Conservation (phyloP, 2,329 filamentous ascomycete species). For the Colletotrichum sublineola region DNA sequence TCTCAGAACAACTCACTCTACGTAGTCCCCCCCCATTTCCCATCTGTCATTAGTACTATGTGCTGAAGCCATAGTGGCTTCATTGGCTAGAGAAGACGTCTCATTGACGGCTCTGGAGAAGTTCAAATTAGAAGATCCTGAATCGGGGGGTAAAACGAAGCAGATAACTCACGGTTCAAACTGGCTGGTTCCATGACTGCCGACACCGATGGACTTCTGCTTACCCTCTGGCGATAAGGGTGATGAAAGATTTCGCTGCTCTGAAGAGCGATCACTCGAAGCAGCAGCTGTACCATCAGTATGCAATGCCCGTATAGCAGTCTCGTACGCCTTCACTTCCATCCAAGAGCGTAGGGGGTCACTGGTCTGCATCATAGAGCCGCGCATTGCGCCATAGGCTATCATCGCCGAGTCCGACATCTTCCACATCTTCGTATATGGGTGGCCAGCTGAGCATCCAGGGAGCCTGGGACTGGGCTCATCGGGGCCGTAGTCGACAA, state of each 20-base stretch:
- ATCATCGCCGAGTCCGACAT: slow-evolving; percentile 48
- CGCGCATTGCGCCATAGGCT: slow-evolving; percentile 53
- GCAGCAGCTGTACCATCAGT: not conserved
- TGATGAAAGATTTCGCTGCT: not conserved
- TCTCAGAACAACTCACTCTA: slow-evolving; percentile 14
- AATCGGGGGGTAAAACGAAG: not conserved
- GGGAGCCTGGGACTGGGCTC: slow-evolving; percentile 31
- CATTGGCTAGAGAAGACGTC: slow-evolving; percentile 5
- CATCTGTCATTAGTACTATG: not conserved
- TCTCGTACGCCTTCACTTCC: slow-evolving; percentile 37
- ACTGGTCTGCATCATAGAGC: slow-evolving; percentile 44
- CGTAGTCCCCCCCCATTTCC: slow-evolving; percentile 18
- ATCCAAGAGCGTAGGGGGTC: slow-evolving; percentile 50
- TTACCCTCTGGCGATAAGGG: not conserved
- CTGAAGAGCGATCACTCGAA: not conserved
- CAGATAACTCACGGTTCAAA: not conserved
- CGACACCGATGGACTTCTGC: not conserved
- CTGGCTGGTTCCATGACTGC: not conserved
- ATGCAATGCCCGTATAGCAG: not conserved
- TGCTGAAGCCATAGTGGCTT: not conserved
- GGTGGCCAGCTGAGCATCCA: slow-evolving; percentile 38
- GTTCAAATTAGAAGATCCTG: not conserved
- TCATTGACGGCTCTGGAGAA: not conserved
- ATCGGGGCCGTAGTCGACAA: slow-evolving; percentile 32
- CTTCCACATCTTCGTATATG: slow-evolving; percentile 41